Evolutionary conservation across 208 protist species (phyloP), one percentile per base, ranked within the genome.

Genomic region (Acanthamoeba royreba): DNA sequence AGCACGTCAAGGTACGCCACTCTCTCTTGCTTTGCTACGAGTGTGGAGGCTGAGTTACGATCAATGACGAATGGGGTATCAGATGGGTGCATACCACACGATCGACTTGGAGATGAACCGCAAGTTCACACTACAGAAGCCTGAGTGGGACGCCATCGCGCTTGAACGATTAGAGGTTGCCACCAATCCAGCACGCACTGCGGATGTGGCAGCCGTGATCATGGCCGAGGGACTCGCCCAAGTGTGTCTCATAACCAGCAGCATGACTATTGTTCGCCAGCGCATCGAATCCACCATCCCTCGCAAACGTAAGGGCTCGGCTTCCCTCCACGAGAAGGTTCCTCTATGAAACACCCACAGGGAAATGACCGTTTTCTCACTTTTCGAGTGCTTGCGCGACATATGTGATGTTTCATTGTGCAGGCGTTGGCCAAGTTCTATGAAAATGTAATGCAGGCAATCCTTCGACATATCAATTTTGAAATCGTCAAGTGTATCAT

Each of bases 181-280:
- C 5, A 93, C 90, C 1, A 96, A 98, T 92, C 94, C 88, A 19
- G 40, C 77, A 13, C 49, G 90, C 31, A 46, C 46, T 5, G 96
- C 98, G 0, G 98, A 99, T 93, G 98, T 99, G 4, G 98, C 97
- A 0, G 99, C 98, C 2, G 95, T 99, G n/a, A 95, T 99, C 33
- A 98, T 99, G 98, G 96, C 98, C 47, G 98, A 99, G 94, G 99
- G 98, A 43, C 96, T 98, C 33, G 98, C 98, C 2, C 93, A 98
- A 72, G 85, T 99, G 0, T 98, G 99, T 63, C 88, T 99, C 0
- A 97, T 99, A 3, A 99, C 98, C 5, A 47, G 95, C 0, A 98
- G 96, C 15, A 98, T 99, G 96, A 99, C 99, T 31, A 95, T 99
- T 47, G 93, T 98, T 40, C 98, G 98, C 93, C 74, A 55, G 8